phyloP scores from a whole-genome alignment of 2,329 filamentous ascomycete genomes.

The Trichocomaceae sp. region DNA sequence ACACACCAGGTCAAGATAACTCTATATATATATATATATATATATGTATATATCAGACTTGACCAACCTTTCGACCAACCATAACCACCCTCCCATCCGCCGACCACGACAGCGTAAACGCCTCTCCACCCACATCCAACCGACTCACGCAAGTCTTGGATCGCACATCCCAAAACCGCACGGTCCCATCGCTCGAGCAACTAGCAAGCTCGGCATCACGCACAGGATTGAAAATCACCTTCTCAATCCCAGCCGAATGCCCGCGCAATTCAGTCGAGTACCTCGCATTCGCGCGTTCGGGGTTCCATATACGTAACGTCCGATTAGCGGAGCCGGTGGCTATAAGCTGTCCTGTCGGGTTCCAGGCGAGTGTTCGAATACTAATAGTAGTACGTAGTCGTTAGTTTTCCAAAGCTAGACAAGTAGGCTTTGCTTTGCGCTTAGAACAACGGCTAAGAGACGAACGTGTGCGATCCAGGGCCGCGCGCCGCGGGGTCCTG shows the following conservation, averaged over 20 bases:
- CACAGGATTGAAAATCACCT: slow-evolving; percentile 45
- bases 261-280: slow-evolving; percentile 46
- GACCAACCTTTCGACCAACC: slow-evolving; percentile 41
- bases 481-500: slow-evolving; percentile 54
- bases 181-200: slow-evolving; percentile 44
- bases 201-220: slow-evolving; percentile 46
- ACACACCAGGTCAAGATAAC: not conserved
- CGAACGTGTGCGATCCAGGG: slow-evolving; percentile 52
- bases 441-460: slow-evolving; percentile 15
- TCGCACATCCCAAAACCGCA: slow-evolving; percentile 47
- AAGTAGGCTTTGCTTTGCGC: not conserved
- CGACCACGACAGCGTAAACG: slow-evolving; percentile 45
- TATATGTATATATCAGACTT: no score
- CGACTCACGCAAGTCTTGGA: slow-evolving; percentile 43
- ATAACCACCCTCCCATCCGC: slow-evolving; percentile 42
- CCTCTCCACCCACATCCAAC: slow-evolving; percentile 45
- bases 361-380: slow-evolving; percentile 80
- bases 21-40: no score
- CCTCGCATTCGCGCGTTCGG: slow-evolving; percentile 40
- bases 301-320: slow-evolving; percentile 86
- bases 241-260: slow-evolving; percentile 42
- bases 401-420: not conserved
- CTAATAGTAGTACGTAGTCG: slow-evolving; percentile 35
- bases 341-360: slow-evolving; percentile 72
- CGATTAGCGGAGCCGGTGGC: slow-evolving; percentile 87